Conservation (phyloP, 2,329 filamentous ascomycete species). For the Aspergillus texensis region DNA sequence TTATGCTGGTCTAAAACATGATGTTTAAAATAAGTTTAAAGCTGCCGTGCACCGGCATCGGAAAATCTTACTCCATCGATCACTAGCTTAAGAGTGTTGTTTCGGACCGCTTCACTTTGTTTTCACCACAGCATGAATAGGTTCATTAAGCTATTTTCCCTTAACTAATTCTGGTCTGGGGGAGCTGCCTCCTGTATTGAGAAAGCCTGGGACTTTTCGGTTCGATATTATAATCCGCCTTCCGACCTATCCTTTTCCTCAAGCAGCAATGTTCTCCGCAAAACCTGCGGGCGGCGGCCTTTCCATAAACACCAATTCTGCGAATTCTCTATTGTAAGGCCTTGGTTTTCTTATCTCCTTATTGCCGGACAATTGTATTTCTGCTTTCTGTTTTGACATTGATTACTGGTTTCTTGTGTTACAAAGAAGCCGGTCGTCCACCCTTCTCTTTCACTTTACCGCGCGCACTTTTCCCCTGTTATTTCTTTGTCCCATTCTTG, state of each 20-base stretch:
- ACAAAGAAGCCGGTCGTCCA: background rate
- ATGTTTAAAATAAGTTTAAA: constrained; percentile 12
- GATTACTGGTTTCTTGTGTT: background rate
- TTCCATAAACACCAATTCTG: constrained; percentile 57
- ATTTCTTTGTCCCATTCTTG: background rate
- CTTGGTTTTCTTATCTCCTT: background rate
- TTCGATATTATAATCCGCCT: too few relatives aligned
- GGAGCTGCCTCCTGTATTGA: background rate
- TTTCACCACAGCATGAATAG: constrained; percentile 4
- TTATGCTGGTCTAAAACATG: background rate
- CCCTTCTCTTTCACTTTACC: background rate
- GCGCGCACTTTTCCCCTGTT: background rate
- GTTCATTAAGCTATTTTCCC: background rate
- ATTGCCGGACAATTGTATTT: background rate
- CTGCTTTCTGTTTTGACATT: background rate
- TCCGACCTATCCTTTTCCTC: background rate
- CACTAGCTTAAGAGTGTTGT: constrained; percentile 5
- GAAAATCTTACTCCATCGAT: constrained; percentile 22
- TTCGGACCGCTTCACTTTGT: constrained; percentile 4
- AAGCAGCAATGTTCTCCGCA: constrained; percentile 36
- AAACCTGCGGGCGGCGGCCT: constrained; percentile 45
- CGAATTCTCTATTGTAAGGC: constrained; percentile 53
- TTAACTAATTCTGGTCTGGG: too few relatives aligned
- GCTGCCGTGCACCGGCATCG: constrained; percentile 13
- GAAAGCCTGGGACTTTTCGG: background rate